Base-by-base conservation (phyloP, 164 flowering plant species). In the Umbilicus rupestris region DNA sequence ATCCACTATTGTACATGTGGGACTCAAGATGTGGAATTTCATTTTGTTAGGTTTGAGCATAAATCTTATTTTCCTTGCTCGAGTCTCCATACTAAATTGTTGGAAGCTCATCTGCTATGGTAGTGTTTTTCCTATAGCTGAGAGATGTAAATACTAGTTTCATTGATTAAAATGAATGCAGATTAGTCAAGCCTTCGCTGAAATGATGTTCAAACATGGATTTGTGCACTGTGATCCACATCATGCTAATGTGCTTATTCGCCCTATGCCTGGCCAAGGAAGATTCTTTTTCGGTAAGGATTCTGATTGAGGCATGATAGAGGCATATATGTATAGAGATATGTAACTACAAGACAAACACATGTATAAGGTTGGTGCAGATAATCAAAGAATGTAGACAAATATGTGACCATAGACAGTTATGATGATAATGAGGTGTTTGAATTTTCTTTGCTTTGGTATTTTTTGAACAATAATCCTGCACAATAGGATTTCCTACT, bases 141-240 rank as follows among this genome's bases (percentile, higher is more conserved):
- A 57, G 3, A 15, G 7, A 7, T 68, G 64, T 66, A 47, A 60
- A 35, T 12, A 17, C 9, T 16, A 30, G 17, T 39, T 31, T 7
- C 29, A n/a, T 39, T 17, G 19, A 42, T 22, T 68, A 58, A 26
- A 50, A 26, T 62, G 60, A 22, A 19, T 71, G 71, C 87, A 94
- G 98, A 82, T 94, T 62, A 90, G 86, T 79, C 82, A 84, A 74
- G 78, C 86, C 66, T 94, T 94, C 83, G 96, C 97, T 67, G 98
- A 90, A 75, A 94, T 94, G 99, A 91, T 85, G 72, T 94, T 84
- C 72, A 94, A 77, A 68, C 99, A 94, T 82, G 99, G 99, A 11
- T 94, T 94, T 81, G 97, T 94, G 65, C 97, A 94, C 73, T 94
- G 99, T 84, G 99, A 94, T 68, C 99, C 99, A 47, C 99, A 94